Evolutionary conservation across 169 alveolate species (phyloP).

Genomic region (Cryptosporidium ubiquitum): DNA sequence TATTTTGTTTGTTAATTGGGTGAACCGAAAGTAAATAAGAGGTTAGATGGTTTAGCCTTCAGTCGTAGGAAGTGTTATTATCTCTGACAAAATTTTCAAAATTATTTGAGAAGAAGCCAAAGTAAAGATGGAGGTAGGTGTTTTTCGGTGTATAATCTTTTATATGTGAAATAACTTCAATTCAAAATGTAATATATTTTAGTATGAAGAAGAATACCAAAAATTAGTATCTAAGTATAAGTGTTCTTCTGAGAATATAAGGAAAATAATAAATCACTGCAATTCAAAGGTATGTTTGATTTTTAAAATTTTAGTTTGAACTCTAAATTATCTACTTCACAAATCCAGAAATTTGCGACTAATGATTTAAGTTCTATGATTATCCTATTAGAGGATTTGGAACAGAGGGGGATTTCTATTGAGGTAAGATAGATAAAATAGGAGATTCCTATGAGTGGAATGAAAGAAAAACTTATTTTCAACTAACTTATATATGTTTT

Average conservation of each 20-base stretch:
- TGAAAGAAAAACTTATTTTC: not conserved
- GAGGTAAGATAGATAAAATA: not conserved
- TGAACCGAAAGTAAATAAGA: not conserved
- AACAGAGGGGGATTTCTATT: not conserved
- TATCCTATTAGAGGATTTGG: constrained; percentile 3
- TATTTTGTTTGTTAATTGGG: not conserved
- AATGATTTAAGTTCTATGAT: constrained; percentile 21
- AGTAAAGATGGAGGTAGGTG: not conserved
- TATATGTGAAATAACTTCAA: not conserved
- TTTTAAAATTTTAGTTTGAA: not conserved
- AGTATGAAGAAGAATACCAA: not conserved
- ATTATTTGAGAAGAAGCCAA: not conserved
- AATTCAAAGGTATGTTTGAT: constrained; percentile 35
- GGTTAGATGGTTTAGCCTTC: not conserved
- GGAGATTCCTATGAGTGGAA: not conserved
- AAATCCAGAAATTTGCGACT: not conserved
- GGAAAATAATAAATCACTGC: constrained; percentile 6
- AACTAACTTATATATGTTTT: not conserved
- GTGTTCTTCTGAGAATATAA: not conserved
- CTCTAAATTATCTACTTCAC: no score
- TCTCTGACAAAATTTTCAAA: not conserved
- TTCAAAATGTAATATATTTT: not conserved
- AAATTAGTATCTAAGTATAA: constrained; percentile 6
- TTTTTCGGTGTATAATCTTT: not conserved
- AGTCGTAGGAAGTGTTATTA: no score